These are phyloP conservation scores for Candida glucosophila DNA, from an alignment of 1,139 yeast species.

Conservation along the genomic window DNA sequence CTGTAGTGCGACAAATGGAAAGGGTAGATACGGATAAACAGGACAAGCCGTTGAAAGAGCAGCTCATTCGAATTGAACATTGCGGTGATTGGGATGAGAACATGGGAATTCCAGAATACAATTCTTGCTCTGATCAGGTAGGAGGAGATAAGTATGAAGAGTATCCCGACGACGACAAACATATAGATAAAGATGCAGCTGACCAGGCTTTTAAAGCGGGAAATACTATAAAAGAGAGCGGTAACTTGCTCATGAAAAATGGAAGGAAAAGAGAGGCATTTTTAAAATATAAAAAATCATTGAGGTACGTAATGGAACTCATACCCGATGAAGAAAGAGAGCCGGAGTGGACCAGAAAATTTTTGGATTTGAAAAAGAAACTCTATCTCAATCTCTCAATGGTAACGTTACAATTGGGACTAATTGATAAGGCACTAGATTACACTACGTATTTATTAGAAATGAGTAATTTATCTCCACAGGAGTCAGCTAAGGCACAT, in stretches of 20 bases:
- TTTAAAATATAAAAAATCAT: constrained; percentile 53
- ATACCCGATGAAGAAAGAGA: constrained; percentile 65
- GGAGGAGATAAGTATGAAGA: constrained; percentile 73
- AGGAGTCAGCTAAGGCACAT: constrained; percentile 53
- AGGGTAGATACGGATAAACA: constrained; percentile 33
- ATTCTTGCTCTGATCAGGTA: constrained; percentile 50
- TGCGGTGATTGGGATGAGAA: constrained; percentile 61
- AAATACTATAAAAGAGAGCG: constrained; percentile 54
- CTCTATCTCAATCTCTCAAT: constrained; percentile 54
- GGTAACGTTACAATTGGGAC: constrained; percentile 37
- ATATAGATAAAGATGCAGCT: constrained; percentile 51
- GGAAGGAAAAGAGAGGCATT: constrained; percentile 44
- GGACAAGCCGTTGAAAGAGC: constrained; percentile 34
- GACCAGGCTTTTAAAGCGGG: constrained; percentile 45
- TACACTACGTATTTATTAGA: constrained; percentile 52
- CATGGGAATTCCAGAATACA: constrained; percentile 46
- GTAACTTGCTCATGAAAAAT: constrained; percentile 47
- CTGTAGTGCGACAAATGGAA: constrained; percentile 62
- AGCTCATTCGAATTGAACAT: constrained; percentile 41
- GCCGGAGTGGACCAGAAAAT: constrained; percentile 41
- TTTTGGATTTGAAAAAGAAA: constrained; percentile 49
- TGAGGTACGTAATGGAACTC: constrained; percentile 61
- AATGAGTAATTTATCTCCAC: constrained; percentile 21
- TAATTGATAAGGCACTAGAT: constrained; percentile 37
- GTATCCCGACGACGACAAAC: constrained; percentile 61